phyloP scores from a whole-genome alignment of 1,139 yeast species.

The Sugiyamaella novakii region DNA sequence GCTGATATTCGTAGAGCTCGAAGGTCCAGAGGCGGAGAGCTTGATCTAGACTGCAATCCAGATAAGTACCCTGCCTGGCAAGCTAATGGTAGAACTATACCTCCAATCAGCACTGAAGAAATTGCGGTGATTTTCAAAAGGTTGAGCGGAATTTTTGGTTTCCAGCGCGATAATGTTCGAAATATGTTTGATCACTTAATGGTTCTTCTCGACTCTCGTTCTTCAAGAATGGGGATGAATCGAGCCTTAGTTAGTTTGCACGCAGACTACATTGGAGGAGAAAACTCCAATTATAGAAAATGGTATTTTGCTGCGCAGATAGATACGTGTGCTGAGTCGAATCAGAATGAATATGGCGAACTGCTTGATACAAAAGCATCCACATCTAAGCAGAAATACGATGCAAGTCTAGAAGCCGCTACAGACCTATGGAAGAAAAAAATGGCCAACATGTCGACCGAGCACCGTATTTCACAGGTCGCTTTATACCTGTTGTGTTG shows the following conservation, averaged over 20 bases:
- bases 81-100: constrained; percentile 18
- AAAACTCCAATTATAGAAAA: constrained; percentile 62
- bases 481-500: constrained; percentile 73
- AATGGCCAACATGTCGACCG: constrained; percentile 57
- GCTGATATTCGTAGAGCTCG: constrained; percentile 6
- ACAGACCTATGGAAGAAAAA: constrained; percentile 56
- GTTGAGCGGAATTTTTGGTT: constrained; percentile 65
- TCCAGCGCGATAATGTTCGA: constrained; percentile 74
- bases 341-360: not conserved
- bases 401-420: constrained; percentile 42
- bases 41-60: constrained; percentile 2
- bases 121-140: constrained; percentile 66
- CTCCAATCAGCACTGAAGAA: constrained; percentile 51
- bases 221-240: constrained; percentile 72
- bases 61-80: constrained; percentile 15
- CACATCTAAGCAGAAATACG: constrained; percentile 11
- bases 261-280: constrained; percentile 77
- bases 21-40: not conserved
- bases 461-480: constrained; percentile 64
- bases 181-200: constrained; percentile 76
- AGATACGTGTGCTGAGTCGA: constrained; percentile 42
- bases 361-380: not conserved
- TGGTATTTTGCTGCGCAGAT: constrained; percentile 74
- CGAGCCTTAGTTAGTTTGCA: constrained; percentile 70
- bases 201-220: constrained; percentile 73